phyloP scores from a whole-genome alignment of 129 eudicot species.

The Dittrichia graveolens region DNA sequence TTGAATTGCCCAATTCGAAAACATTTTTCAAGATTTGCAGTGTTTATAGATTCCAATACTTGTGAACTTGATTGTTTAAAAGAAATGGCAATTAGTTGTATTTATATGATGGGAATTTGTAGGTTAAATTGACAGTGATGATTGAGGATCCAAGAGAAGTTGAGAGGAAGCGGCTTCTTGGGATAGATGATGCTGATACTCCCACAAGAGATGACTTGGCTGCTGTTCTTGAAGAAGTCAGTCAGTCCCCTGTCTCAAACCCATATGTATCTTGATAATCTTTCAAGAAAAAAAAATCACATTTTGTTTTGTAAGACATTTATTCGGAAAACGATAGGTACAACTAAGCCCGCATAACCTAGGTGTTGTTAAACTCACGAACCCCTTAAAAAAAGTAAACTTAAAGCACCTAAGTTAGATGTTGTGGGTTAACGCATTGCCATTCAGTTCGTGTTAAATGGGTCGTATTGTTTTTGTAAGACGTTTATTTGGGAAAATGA shows the following conservation, averaged over 20 bases:
- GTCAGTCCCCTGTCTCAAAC: conserved; percentile 40
- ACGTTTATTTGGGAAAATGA: no score
- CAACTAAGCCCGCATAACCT: no score
- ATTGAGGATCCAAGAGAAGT: conserved; percentile 96
- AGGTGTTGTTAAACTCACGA: no score
- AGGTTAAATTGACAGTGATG: conserved; percentile 90
- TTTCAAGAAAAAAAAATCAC: not conserved
- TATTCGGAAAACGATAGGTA: no score
- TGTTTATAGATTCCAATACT: not conserved
- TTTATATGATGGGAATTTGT: conserved; percentile 15
- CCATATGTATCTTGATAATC: not conserved
- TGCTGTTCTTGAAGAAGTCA: conserved; percentile 74
- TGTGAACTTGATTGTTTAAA: not conserved
- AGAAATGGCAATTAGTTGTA: conserved; percentile 8
- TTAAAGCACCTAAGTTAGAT: no score
- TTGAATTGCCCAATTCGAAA: not conserved
- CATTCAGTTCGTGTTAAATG: no score
- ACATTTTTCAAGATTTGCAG: not conserved
- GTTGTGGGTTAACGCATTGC: no score
- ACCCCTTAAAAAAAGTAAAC: no score
- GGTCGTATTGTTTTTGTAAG: no score
- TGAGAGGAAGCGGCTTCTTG: conserved; percentile 78
- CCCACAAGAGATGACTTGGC: conserved; percentile 96
- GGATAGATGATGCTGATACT: conserved; percentile 77
- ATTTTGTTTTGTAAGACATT: not conserved